A percentile compares a stretch with the other conserved stretches of the same genome.
These are phyloP conservation scores for Arxiozyma telluris DNA, from an alignment of 1,139 yeast species.

Conservation along the genomic window DNA sequence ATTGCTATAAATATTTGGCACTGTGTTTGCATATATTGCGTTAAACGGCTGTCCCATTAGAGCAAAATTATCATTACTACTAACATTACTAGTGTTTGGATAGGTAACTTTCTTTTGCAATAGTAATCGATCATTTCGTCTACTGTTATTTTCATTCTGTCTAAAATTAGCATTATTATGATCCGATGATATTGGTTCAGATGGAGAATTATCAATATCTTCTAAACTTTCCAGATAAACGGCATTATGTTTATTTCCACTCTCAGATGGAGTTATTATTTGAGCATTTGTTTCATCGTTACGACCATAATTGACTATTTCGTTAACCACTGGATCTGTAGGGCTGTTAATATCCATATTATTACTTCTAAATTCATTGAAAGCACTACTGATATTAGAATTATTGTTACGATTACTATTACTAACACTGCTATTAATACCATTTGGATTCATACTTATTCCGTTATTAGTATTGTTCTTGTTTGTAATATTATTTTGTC, in stretches of 20 bases:
- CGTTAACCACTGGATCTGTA: slow-evolving; percentile 7
- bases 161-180: background rate
- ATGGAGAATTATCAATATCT: slow-evolving; percentile 3
- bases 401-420: slow-evolving; percentile 4
- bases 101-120: slow-evolving; percentile 17
- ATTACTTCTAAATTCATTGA: slow-evolving; percentile 9
- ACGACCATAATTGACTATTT: background rate
- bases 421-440: slow-evolving; percentile 6
- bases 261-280: slow-evolving; percentile 1
- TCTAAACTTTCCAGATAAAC: slow-evolving; percentile 3
- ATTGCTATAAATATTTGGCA: background rate
- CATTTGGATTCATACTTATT: slow-evolving; percentile 3
- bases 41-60: slow-evolving; percentile 3
- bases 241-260: background rate
- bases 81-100: slow-evolving; percentile 8
- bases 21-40: slow-evolving; percentile 1
- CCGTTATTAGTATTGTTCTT: background rate
- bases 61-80: background rate
- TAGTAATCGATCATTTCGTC: slow-evolving; percentile 16
- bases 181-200: background rate
- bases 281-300: background rate
- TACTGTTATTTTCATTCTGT: slow-evolving; percentile 6
- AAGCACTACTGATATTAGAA: background rate
- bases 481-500: background rate
- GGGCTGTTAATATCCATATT: slow-evolving; percentile 2